Evolutionary conservation across 192 early-diverging fungal genomes (phyloP).

Genomic region (Linnemannia hyalina): DNA sequence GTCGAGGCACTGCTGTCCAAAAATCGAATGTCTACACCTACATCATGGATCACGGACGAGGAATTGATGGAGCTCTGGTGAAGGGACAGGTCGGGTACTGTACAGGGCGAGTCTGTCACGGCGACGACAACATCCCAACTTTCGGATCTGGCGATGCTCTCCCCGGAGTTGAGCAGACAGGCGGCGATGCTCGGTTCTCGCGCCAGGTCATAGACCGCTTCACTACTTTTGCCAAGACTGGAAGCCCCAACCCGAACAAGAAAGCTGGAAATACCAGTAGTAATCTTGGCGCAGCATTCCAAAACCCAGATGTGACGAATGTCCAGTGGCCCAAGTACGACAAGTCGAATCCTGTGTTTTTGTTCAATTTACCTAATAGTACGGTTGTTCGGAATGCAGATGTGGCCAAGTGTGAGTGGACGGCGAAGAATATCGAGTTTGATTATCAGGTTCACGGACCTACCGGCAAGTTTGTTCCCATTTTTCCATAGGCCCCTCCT

Average conservation of each 20-base stretch:
- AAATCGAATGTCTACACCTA: constrained; percentile 3
- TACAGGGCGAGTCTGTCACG: background rate
- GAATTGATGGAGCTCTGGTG: background rate
- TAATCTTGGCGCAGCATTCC: background rate
- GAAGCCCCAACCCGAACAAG: constrained; percentile 1
- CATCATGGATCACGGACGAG: constrained; percentile 8
- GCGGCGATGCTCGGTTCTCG: constrained; percentile 18
- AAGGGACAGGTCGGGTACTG: background rate
- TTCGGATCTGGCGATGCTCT: constrained; percentile 12
- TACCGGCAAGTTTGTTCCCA: background rate
- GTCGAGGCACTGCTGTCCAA: background rate
- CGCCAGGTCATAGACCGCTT: constrained; percentile 24
- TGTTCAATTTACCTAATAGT: constrained; percentile 7
- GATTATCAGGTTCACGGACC: constrained; percentile 14
- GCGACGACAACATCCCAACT: constrained; percentile 12
- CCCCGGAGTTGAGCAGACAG: background rate
- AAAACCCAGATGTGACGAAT: constrained; percentile 4
- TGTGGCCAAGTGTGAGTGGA: constrained; percentile 20
- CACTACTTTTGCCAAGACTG: constrained; percentile 16
- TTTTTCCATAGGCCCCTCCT: background rate
- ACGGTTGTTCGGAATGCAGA: background rate
- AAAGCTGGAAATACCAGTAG: background rate
- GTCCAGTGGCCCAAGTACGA: constrained; percentile 7
- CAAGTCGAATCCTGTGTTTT: background rate
- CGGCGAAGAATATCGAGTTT: constrained; percentile 7